Evolutionary conservation across 139 green algal genomes (phyloP).

Genomic region (Monoraphidium neglectum): DNA sequence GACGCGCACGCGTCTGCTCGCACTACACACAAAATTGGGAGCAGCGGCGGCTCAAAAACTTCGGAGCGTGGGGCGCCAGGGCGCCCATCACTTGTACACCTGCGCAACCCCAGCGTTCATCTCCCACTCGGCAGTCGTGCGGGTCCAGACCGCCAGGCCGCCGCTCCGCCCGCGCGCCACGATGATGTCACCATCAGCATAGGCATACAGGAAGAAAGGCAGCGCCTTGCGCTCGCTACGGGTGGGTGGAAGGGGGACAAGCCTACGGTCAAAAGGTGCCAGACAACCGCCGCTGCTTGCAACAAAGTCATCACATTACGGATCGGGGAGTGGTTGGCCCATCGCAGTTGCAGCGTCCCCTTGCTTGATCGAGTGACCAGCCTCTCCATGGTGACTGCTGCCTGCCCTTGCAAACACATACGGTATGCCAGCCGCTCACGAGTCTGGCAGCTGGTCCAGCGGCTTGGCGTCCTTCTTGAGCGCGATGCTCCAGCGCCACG

Average conservation of each 20-base stretch:
- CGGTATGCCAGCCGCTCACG: constrained; percentile 18
- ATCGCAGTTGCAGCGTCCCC: too few relatives aligned
- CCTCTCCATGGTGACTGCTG: too few relatives aligned
- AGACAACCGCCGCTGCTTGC: too few relatives aligned
- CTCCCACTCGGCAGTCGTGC: constrained; percentile 27
- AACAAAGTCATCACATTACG: too few relatives aligned
- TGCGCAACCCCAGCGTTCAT: constrained; percentile 7
- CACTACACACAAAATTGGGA: too few relatives aligned
- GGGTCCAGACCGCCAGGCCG: constrained; percentile 49
- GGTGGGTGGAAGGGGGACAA: neutral
- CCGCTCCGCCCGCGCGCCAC: constrained; percentile 34
- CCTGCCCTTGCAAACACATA: too few relatives aligned
- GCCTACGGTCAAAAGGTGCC: too few relatives aligned
- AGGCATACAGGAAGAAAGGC: constrained; percentile 60
- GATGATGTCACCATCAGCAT: constrained; percentile 32
- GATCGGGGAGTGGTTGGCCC: too few relatives aligned
- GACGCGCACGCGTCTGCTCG: too few relatives aligned
- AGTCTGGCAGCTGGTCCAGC: constrained; percentile 21
- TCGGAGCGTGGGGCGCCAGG: too few relatives aligned
- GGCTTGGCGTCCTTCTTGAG: constrained; percentile 42
- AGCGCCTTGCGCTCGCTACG: constrained; percentile 50
- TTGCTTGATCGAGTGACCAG: too few relatives aligned
- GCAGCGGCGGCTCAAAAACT: too few relatives aligned
- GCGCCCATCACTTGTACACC: constrained; percentile 30
- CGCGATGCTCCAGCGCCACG: constrained; percentile 37